Percentiles rank a stretch among this genome's conserved stretches.
Evolutionary conservation across 1,284 basidiomycete genomes (phyloP).

Genomic region (Ustilago shanxiensis): DNA sequence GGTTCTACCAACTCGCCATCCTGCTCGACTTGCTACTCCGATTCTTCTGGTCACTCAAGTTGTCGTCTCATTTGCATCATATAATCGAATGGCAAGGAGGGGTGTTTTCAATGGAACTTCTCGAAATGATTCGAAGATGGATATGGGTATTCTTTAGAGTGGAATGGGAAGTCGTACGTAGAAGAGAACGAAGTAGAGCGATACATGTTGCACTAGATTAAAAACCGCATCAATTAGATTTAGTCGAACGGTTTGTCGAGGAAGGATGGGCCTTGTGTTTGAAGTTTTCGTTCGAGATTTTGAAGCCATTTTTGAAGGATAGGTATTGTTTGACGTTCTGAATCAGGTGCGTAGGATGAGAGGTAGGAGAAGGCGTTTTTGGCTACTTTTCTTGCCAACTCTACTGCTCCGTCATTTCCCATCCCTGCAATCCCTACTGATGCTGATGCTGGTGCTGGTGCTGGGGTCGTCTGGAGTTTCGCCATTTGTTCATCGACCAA

Average conservation of each 20-base stretch:
- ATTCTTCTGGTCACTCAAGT: slow-evolving; percentile 93
- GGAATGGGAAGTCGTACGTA: slow-evolving; percentile 73
- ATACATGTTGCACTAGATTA: slow-evolving; percentile 32
- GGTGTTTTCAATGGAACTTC: slow-evolving; percentile 89
- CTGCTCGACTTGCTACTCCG: slow-evolving; percentile 88
- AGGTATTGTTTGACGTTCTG: slow-evolving; percentile 66
- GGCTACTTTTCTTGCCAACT: slow-evolving; percentile 62
- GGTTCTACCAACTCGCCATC: slow-evolving; percentile 86
- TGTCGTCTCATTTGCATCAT: slow-evolving; percentile 87
- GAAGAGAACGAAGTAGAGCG: slow-evolving; percentile 10
- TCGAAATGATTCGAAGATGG: slow-evolving; percentile 90
- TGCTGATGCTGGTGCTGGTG: slow-evolving; percentile 7
- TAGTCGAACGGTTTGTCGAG: slow-evolving; percentile 51
- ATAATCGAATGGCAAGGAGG: slow-evolving; percentile 83
- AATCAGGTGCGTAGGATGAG: slow-evolving; percentile 66
- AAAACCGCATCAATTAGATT: too few species aligned
- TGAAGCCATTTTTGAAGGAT: slow-evolving; percentile 68
- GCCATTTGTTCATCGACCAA: slow-evolving; percentile 61
- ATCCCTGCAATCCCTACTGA: background rate
- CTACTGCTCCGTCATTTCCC: slow-evolving; percentile 26
- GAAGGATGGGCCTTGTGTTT: slow-evolving; percentile 58
- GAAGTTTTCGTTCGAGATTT: slow-evolving; percentile 65
- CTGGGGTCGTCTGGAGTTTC: slow-evolving; percentile 3
- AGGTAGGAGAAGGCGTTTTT: slow-evolving; percentile 66
- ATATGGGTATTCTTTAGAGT: slow-evolving; percentile 96